A percentile compares a stretch with the other conserved stretches of the same genome.
Conservation (phyloP, 1,139 yeast species). For the Magnusiomyces suaveolens region DNA sequence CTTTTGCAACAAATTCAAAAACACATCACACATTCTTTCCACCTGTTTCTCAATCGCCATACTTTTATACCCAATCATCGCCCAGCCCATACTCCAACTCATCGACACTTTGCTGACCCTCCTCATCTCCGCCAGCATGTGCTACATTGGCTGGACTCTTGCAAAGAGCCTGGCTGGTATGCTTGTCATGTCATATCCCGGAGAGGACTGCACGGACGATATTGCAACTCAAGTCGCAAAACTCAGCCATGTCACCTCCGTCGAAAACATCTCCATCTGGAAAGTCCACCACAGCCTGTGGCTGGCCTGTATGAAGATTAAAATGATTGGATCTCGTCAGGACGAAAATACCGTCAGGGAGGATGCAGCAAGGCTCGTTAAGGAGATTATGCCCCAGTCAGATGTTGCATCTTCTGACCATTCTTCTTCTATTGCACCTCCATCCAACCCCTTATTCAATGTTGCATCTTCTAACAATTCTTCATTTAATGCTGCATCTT, state of each 20-base stretch:
- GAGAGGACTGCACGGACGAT: conserved; percentile 29
- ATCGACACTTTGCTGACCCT: conserved; percentile 33
- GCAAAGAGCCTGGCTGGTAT: conserved; percentile 36
- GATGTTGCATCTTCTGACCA: not conserved
- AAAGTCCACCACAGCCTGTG: conserved; percentile 39
- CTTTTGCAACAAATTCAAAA: conserved; percentile 32
- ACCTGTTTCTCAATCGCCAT: conserved; percentile 41
- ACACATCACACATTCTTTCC: conserved; percentile 59
- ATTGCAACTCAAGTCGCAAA: conserved; percentile 23
- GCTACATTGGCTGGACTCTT: conserved; percentile 36
- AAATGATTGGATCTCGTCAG: conserved; percentile 24
- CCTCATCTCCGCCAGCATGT: conserved; percentile 33
- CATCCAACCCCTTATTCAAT: not conserved
- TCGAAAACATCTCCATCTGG: conserved; percentile 33
- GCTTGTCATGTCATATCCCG: conserved; percentile 38
- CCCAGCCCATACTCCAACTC: conserved; percentile 4
- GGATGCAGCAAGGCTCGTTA: not conserved
- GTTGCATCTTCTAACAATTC: no score
- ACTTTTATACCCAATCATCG: conserved; percentile 28
- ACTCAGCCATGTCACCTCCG: conserved; percentile 26
- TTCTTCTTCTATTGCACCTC: not conserved
- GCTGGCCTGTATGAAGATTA: conserved; percentile 33
- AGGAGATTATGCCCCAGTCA: not conserved
- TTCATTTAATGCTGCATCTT: no score
- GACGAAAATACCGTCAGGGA: not conserved